Evolutionary conservation across 441 rosid genomes (phyloP), one percentile per base, ranked within the genome.

Genomic region (Dalechampia spathulata): DNA sequence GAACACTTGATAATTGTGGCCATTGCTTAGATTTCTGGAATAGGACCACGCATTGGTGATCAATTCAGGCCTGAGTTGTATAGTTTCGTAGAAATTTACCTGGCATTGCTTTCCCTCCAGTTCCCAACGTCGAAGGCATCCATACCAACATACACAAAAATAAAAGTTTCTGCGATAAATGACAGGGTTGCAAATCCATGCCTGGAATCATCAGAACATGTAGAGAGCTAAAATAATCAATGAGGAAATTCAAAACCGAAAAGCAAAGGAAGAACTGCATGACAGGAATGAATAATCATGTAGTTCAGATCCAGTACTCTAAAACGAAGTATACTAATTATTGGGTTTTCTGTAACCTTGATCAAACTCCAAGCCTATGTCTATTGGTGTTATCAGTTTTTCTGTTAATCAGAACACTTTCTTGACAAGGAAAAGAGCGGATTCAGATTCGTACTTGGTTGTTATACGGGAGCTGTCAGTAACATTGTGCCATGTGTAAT

Each of bases 401-500:
- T n/a, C n/a, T n/a, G n/a, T n/a, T n/a, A n/a, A n/a, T n/a, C n/a
- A n/a, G n/a, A n/a, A n/a, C n/a, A n/a, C n/a, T n/a, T n/a, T n/a
- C n/a, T n/a, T n/a, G n/a, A n/a, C n/a, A n/a, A n/a, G n/a, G n/a
- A n/a, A n/a, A n/a, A n/a, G n/a, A n/a, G n/a, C n/a, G n/a, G n/a
- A n/a, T n/a, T 17, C n/a, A 42, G 51, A 16, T n/a, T 17, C 76
- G 72, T 46, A 80, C 90, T 78, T 80, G 55, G 90, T 78, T 52
- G 90, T 83, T 63, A 75, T 53, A 57, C 82, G 52, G 26, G 90
- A 83, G 65, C 84, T 76, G 67, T 83, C 81, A 19, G 90, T 78
- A 45, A 83, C 78, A 5, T 78, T 83, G 58, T 83, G 90, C 90
- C 90, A 80, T 7, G 90, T 78, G 58, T 80, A 80, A 63, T 83